These are phyloP conservation scores for Podila clonocystis DNA, from an alignment of 192 early-diverging fungal genomes.

Conservation along the genomic window DNA sequence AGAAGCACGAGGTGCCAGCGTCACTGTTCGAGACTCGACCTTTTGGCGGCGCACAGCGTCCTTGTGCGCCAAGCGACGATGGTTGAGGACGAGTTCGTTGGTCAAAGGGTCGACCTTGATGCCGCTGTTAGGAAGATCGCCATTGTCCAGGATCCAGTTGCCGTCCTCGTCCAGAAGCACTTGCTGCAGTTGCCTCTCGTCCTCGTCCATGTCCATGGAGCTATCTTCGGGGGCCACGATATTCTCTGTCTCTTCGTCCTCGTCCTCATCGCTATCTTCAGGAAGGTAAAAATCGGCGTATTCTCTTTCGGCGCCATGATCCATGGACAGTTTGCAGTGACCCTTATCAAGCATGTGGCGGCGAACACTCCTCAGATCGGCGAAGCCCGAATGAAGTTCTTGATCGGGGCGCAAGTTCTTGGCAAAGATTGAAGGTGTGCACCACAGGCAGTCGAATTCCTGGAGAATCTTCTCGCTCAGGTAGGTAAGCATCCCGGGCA, in stretches of 20 bases:
- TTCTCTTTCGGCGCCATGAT: conserved; percentile 42
- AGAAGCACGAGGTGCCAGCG: conserved; percentile 10
- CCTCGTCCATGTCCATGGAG: conserved; percentile 38
- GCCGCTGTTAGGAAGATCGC: background rate
- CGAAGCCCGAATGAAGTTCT: conserved; percentile 23
- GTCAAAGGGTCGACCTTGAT: conserved; percentile 39
- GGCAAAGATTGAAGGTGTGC: conserved; percentile 41
- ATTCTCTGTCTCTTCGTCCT: conserved; percentile 5
- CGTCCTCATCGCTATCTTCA: background rate
- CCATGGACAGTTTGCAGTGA: conserved; percentile 49
- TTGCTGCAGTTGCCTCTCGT: conserved; percentile 25
- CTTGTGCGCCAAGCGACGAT: conserved; percentile 44
- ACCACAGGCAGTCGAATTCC: conserved; percentile 44
- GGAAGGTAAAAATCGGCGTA: conserved; percentile 46
- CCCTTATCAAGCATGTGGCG: conserved; percentile 52
- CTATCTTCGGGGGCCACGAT: conserved; percentile 18
- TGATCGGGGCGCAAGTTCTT: conserved; percentile 34
- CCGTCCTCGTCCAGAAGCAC: conserved; percentile 39
- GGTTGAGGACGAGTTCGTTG: conserved; percentile 50
- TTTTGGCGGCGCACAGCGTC: conserved; percentile 46
- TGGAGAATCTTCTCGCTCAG: conserved; percentile 32
- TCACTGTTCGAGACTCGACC: conserved; percentile 41
- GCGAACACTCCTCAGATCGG: conserved; percentile 26
- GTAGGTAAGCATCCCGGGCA: conserved; percentile 37
- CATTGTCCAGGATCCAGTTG: conserved; percentile 43